Evolutionary conservation across 2,329 filamentous ascomycete species (phyloP), one percentile per base, ranked within the genome.

Genomic region (Pleurostoma richardsiae): DNA sequence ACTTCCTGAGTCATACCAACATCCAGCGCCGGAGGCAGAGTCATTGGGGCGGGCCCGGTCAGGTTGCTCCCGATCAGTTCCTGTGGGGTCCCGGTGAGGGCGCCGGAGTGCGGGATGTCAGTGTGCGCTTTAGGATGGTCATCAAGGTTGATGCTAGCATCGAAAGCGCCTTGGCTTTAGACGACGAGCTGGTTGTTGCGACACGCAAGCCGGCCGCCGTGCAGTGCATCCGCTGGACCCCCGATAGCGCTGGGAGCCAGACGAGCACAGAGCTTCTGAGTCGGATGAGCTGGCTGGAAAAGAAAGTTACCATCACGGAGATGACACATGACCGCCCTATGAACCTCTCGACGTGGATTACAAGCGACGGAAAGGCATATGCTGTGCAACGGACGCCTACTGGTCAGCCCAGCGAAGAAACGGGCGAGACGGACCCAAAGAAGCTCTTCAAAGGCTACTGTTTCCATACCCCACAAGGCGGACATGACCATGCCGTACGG

Each of bases 141-240:
- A 97, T 99, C 60, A 95, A 95, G 63, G 90, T 99, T 19, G 94
- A 99, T 66, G 94, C 94, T 3, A 94, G 94, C 3, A 96, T 99
- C 56, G 84, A 85, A 55, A 88, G 85, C 58, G 90, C 88, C 8
- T 71, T 97, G 46, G 92, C 94, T 3, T 76, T 97, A 27, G 94
- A 97, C 54, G 89, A 96, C 47, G 94, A 97, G 65, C 73, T 99
- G 39, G 77, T 97, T 27, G 91, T 99, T 44, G 89, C 94, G 4
- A 99, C 94, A 1, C 77, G 82, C 48, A 96, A 94, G 60, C 94
- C 94, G 4, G 85, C 91, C 1, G 92, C 94, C n/a, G 83, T 97
- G 11, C 94, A 99, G 66, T 96, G 91, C 67, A 97, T 99, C 56
- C 83, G 88, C 49, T 99, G 94, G 94, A 87, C 86, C 0, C 88